Conservation (phyloP, 2,329 filamentous ascomycete genomes). For the Fusarium compactum region DNA sequence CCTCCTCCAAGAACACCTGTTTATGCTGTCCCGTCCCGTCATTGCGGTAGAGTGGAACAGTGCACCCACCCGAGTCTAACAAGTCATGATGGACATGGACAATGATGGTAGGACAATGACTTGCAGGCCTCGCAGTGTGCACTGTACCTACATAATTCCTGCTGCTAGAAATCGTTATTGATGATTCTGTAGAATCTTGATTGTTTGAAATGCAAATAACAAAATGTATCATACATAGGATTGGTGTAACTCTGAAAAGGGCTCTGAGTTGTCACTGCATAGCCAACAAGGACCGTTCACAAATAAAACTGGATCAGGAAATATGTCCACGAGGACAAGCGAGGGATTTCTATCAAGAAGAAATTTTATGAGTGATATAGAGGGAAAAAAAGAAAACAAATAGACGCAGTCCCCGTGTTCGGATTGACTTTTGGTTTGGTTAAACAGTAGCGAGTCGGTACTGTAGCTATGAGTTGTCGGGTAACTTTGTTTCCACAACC, state of each 20-base stretch:
- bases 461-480: conserved; percentile 5
- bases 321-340: conserved; percentile 35
- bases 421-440: conserved; percentile 16
- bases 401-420: conserved; percentile 28
- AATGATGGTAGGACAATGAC: conserved; percentile 35
- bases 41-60: conserved; percentile 33
- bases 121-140: conserved; percentile 16
- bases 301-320: conserved; percentile 33
- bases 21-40: conserved; percentile 20
- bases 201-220: not conserved
- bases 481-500: conserved; percentile 4
- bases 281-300: conserved; percentile 23
- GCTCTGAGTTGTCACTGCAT: conserved; percentile 49
- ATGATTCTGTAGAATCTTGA: conserved; percentile 3
- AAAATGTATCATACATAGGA: conserved; percentile 4
- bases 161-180: not conserved
- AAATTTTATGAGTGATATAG: conserved; percentile 8
- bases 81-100: conserved; percentile 25
- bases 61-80: conserved; percentile 22
- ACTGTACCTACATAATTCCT: conserved; percentile 3
- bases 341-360: not conserved
- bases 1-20: conserved; percentile 14
- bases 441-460: not conserved
- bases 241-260: conserved; percentile 34
- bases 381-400: conserved; percentile 10